A percentile compares a stretch with the other conserved stretches of the same genome.
Evolutionary conservation across 2,329 filamentous ascomycete species (phyloP).

Genomic region (Apiospora rasikravindrae): DNA sequence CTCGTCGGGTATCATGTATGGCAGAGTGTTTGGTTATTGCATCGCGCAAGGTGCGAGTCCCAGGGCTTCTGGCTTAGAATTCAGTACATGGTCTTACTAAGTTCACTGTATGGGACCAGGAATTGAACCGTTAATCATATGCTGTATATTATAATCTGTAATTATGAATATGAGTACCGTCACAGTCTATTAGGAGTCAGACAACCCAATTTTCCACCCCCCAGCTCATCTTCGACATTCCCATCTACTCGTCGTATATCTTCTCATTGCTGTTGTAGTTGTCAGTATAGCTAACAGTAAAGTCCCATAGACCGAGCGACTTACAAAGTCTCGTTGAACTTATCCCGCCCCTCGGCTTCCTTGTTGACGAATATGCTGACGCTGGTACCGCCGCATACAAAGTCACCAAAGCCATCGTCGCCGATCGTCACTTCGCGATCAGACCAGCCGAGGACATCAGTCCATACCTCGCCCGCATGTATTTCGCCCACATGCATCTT

Average conservation of each 20-base stretch:
- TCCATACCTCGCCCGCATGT: slow-evolving; percentile 67
- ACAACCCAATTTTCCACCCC: neutral
- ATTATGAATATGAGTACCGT: neutral
- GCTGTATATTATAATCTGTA: neutral
- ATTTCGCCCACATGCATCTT: slow-evolving; percentile 67
- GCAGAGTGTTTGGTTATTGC: neutral
- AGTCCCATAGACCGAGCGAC: slow-evolving; percentile 11
- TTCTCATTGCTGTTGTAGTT: slow-evolving; percentile 17
- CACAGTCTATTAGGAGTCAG: neutral
- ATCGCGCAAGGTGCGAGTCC: neutral
- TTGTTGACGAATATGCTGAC: slow-evolving; percentile 30
- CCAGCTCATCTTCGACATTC: neutral
- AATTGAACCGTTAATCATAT: neutral
- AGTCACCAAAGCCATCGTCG: slow-evolving; percentile 63
- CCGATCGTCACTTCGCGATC: slow-evolving; percentile 63
- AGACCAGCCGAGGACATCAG: slow-evolving; percentile 64
- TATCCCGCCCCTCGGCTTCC: slow-evolving; percentile 28
- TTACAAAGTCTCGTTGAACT: slow-evolving; percentile 30
- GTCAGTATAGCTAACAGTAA: neutral
- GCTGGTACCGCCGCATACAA: slow-evolving; percentile 49
- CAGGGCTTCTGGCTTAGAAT: neutral
- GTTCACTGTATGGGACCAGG: neutral
- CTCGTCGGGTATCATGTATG: neutral
- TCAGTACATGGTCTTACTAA: neutral
- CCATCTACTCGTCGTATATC: slow-evolving; percentile 18